Evolutionary conservation across 495 filamentous ascomycete species (phyloP).

Genomic region (Glonium stellatum): DNA sequence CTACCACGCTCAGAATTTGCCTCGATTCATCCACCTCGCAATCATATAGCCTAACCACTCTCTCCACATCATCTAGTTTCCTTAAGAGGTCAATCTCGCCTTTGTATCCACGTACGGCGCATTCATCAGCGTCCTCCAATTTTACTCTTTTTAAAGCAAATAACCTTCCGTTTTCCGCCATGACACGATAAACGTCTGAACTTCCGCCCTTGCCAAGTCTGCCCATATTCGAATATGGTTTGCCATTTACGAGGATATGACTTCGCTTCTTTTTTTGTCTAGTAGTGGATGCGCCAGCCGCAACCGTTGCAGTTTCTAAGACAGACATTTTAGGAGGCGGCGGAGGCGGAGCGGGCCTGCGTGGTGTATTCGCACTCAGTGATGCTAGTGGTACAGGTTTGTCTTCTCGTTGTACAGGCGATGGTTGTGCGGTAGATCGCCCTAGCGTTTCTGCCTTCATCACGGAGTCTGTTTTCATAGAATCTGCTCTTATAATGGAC

Average conservation of each 20-base stretch:
- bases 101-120: conserved; percentile 80
- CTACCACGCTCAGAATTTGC: conserved; percentile 72
- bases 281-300: conserved; percentile 66
- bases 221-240: conserved; percentile 80
- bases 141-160: conserved; percentile 91
- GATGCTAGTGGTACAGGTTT: conserved; percentile 47
- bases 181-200: conserved; percentile 89
- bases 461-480: conserved; percentile 2
- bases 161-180: conserved; percentile 91
- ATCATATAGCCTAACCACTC: conserved; percentile 84
- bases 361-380: conserved; percentile 77
- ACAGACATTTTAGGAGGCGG: conserved; percentile 93
- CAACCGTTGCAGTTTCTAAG: conserved; percentile 80
- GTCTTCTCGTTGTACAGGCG: conserved; percentile 57
- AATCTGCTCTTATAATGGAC: conserved; percentile 17
- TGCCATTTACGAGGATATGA: conserved; percentile 80
- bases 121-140: conserved; percentile 79
- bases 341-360: conserved; percentile 64
- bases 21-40: conserved; percentile 89
- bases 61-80: conserved; percentile 72
- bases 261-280: conserved; percentile 65
- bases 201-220: conserved; percentile 87
- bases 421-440: conserved; percentile 30
- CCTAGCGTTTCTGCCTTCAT: conserved; percentile 12
- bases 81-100: conserved; percentile 92